A percentile compares a stretch with the other conserved stretches of the same genome.
phyloP scores from a whole-genome alignment of 805 yeast species.

The Myxozyma neotropica region DNA sequence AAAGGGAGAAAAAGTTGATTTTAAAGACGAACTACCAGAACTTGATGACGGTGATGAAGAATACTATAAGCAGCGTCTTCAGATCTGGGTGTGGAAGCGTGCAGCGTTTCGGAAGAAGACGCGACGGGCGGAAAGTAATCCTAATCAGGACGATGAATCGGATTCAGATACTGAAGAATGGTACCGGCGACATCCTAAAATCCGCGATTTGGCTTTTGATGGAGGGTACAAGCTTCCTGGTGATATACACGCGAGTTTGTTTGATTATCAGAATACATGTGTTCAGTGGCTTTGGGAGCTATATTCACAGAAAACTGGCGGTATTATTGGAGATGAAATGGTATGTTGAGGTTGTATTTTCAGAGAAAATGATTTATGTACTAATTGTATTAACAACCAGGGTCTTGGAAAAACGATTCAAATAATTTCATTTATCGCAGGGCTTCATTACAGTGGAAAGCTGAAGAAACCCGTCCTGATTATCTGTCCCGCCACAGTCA shows the following conservation, averaged over 20 bases:
- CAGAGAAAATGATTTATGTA: not conserved
- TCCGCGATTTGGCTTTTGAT: constrained; percentile 74
- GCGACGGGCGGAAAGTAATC: not conserved
- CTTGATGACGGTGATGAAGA: constrained; percentile 82
- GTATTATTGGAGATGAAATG: constrained; percentile 98
- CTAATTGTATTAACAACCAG: too few relatives aligned
- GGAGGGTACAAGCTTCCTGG: constrained; percentile 80
- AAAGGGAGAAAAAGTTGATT: constrained; percentile 34
- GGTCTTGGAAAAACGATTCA: constrained; percentile 96
- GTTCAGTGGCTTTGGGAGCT: constrained; percentile 98
- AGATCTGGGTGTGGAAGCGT: constrained; percentile 61
- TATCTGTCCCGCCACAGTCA: constrained; percentile 95
- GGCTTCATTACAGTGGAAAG: constrained; percentile 77
- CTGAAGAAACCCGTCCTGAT: constrained; percentile 77
- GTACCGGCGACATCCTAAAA: constrained; percentile 73
- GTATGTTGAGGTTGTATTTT: not conserved
- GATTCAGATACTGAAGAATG: constrained; percentile 53
- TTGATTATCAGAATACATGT: constrained; percentile 93
- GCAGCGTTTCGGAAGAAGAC: constrained; percentile 47
- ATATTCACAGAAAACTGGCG: constrained; percentile 87
- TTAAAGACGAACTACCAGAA: constrained; percentile 45
- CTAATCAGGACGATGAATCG: constrained; percentile 7
- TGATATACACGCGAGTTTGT: constrained; percentile 80
- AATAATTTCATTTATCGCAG: constrained; percentile 86
- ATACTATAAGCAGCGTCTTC: constrained; percentile 61